Evolutionary conservation across 192 early-diverging fungal species (phyloP).

Genomic region (Coemansia sp.): DNA sequence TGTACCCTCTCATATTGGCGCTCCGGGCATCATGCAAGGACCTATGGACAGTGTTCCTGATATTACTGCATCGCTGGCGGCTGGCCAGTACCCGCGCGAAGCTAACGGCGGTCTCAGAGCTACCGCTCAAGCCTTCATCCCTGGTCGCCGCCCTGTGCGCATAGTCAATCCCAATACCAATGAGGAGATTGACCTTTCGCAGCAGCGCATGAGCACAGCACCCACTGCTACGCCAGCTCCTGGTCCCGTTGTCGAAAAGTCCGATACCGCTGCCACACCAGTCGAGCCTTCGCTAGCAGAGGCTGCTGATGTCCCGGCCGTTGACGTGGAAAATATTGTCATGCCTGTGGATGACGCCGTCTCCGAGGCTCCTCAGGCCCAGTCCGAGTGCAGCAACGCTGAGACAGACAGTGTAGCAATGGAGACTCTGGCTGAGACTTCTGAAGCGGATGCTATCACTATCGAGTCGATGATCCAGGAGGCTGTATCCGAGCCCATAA

Average conservation of each 20-base stretch:
- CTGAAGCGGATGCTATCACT: background rate
- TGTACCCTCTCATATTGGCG: conserved; percentile 29
- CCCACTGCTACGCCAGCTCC: conserved; percentile 28
- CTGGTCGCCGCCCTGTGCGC: conserved; percentile 60
- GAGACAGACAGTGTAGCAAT: conserved; percentile 20
- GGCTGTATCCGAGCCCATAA: conserved; percentile 29
- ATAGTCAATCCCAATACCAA: conserved; percentile 79
- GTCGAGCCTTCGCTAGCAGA: background rate
- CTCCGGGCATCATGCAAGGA: conserved; percentile 27
- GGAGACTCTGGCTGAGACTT: conserved; percentile 13
- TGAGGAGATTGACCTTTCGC: conserved; percentile 67
- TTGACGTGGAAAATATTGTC: conserved; percentile 5
- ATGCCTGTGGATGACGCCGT: conserved; percentile 1
- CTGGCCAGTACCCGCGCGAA: conserved; percentile 25
- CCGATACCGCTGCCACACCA: background rate
- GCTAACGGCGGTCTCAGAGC: conserved; percentile 21
- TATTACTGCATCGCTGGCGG: conserved; percentile 44
- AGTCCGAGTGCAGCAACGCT: conserved; percentile 8
- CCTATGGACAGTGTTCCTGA: conserved; percentile 38
- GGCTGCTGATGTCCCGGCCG: background rate
- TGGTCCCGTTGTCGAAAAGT: background rate
- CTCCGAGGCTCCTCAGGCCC: conserved; percentile 8
- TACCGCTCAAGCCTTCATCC: conserved; percentile 45
- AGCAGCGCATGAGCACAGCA: conserved; percentile 37
- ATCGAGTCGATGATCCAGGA: conserved; percentile 1